Conservation (phyloP, 139 green algal species). For the Zygnema cylindricum region DNA sequence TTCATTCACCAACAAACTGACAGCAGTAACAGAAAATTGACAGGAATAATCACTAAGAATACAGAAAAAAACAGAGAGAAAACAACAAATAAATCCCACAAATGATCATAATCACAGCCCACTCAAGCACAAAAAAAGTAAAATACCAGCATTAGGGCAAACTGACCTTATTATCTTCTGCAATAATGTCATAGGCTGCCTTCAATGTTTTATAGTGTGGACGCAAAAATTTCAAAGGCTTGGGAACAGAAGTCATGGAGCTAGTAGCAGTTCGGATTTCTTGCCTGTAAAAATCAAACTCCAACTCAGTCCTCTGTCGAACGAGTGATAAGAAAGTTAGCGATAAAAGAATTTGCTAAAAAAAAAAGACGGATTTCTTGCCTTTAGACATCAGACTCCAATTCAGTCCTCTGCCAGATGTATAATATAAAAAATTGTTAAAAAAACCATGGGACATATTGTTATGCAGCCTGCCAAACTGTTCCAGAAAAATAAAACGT, state of each 20-base stretch:
- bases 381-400: too few species aligned
- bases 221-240: slow-evolving; percentile 97
- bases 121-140: too few species aligned
- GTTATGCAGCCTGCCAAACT: too few species aligned
- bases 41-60: neutral
- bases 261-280: slow-evolving; percentile 87
- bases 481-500: too few species aligned
- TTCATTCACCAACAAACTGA: neutral
- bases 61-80: neutral
- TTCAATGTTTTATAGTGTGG: slow-evolving; percentile 85
- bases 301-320: neutral
- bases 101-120: neutral
- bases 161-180: slow-evolving; percentile 61
- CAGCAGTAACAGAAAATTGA: neutral
- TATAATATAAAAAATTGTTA: too few species aligned
- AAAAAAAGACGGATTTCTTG: neutral
- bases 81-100: neutral
- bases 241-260: slow-evolving; percentile 97
- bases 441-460: too few species aligned
- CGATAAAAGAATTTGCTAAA: neutral
- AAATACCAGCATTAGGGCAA: too few species aligned
- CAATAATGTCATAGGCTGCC: slow-evolving; percentile 69
- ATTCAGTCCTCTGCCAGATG: too few species aligned
- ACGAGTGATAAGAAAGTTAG: neutral
- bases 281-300: slow-evolving; percentile 58